Base-by-base conservation (phyloP, 768 basidiomycete species). In the Russula compacta region DNA sequence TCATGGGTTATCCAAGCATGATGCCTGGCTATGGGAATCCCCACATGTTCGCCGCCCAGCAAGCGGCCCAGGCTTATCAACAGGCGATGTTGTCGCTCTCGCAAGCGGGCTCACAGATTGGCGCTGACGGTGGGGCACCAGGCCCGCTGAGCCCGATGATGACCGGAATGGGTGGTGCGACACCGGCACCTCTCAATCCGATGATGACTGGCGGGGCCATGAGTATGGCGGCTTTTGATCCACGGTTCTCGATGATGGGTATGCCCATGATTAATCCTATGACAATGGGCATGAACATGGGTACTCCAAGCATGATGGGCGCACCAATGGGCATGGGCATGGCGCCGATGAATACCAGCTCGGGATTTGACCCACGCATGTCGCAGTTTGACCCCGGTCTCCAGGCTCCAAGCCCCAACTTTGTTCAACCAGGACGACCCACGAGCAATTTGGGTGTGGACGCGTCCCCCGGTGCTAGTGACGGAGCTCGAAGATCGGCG, bases 71-170 rank as follows among this genome's bases (percentile, higher is more conserved):
- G 67, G 91, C 92, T 0, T 93, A 92, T 73, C 91, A 92, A 69
- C 89, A 91, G 69, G 88, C 89, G 19, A 92, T 92, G 89, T 82
- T 89, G 79, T 82, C 85, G 17, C 87, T 85, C 68, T 89, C 88
- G 12, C 75, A 78, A 14, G 82, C 83, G n/a, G 89, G 87, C 36
- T 87, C 85, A 3, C 86, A 88, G 63, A 75, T 77, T 43, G 85
- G 83, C n/a, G 86, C 80, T 4, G 80, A 79, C 8, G 81, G 77
- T 38, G 73, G 70, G 6, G 47, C 66, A 4, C 67, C 81, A 64
- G 78, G 78, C 55, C 83, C 82, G 17, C 79, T 81, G 74, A 78
- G 73, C 47, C 69, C 72, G 33, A 71, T 72, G 71, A 67, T 66
- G 65, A 66, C 63, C 1, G 59, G 58, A n/a, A 54, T 66, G 38